Evolutionary conservation across 2,329 filamentous ascomycete species (phyloP), one percentile per base, ranked within the genome.

Genomic region (Epichloe sibirici): DNA sequence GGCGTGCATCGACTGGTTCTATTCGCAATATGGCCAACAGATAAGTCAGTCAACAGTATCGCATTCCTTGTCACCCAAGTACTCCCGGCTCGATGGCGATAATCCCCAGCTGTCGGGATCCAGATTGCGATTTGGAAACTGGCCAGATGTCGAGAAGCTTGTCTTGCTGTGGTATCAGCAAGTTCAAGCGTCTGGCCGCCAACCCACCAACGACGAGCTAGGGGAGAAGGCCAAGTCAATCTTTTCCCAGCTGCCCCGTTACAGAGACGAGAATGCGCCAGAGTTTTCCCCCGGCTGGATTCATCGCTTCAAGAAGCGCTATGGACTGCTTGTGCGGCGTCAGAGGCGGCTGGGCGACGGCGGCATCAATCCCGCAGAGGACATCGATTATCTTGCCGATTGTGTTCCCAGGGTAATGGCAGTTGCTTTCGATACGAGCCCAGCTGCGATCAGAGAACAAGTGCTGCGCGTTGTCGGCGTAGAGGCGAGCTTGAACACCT

Each of bases 271-370:
- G 62, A 65, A 66, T n/a, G 69, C 78, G 1, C 79, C 79, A 46
- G 79, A 82, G 63, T 82, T 82, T 62, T 81, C 78, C 79, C 79
- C 79, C 0, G 79, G 79, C 42, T 82, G 79, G 79, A 82, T 82
- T 53, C 79, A 82, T 58, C 73, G 79, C 38, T 82, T 82, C 67
- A 82, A 82, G 66, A 82, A 81, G 63, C 73, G 79, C 11, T 82
- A 82, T 54, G 78, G 78, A 0, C 69, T 82, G 15, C 68, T 82
- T 17, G 74, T 81, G 46, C 65, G 78, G 38, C 75, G 78, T 49
- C 77, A 81, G 58, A 74, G 78, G 21, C 73, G 77, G 0, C 74
- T 75, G 57, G 72, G 72, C 21, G 73, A 73, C 48, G 70, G 69
- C 1, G 69, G 69, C 17, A 57, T 69, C 39, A 75, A 77, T 57